A percentile compares a stretch with the other conserved stretches of the same genome.
These are phyloP conservation scores for Durio zibethinus DNA, from an alignment of 345 rosid species.

Conservation along the genomic window DNA sequence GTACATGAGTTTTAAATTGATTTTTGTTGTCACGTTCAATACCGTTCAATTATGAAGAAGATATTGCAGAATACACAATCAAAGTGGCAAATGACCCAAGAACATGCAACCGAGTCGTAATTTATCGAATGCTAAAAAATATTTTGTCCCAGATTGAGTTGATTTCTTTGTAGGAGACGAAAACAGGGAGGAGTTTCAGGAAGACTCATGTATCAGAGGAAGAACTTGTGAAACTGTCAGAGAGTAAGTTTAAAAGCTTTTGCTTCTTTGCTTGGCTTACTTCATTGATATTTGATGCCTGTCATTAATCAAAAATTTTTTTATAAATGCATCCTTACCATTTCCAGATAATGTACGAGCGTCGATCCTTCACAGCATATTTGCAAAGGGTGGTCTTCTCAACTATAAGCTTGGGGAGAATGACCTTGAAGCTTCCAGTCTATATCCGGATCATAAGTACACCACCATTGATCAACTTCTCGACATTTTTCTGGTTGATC, in stretches of 20 bases:
- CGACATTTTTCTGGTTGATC: not conserved
- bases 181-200: constrained; percentile 28
- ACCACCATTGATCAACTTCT: constrained; percentile 14
- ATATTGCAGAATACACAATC: constrained; percentile 33
- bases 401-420: constrained; percentile 4
- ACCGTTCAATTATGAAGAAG: constrained; percentile 40
- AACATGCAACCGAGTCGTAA: constrained; percentile 23
- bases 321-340: not conserved
- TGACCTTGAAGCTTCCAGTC: constrained; percentile 1
- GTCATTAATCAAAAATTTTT: too few species aligned
- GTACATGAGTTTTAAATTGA: not conserved
- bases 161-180: constrained; percentile 37
- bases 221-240: constrained; percentile 28
- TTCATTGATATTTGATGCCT: too few species aligned
- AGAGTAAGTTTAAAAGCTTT: constrained; percentile 25
- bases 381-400: not conserved
- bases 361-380: not conserved
- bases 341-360: not conserved
- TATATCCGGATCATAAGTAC: constrained; percentile 1
- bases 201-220: constrained; percentile 22
- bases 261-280: too few species aligned
- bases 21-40: constrained; percentile 15
- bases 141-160: constrained; percentile 33
- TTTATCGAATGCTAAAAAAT: constrained; percentile 21
- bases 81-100: constrained; percentile 37